Percentiles rank a stretch among this genome's conserved stretches.
phyloP scores from a whole-genome alignment of 495 filamentous ascomycete genomes.

The Friedmanniomyces endolithicus region DNA sequence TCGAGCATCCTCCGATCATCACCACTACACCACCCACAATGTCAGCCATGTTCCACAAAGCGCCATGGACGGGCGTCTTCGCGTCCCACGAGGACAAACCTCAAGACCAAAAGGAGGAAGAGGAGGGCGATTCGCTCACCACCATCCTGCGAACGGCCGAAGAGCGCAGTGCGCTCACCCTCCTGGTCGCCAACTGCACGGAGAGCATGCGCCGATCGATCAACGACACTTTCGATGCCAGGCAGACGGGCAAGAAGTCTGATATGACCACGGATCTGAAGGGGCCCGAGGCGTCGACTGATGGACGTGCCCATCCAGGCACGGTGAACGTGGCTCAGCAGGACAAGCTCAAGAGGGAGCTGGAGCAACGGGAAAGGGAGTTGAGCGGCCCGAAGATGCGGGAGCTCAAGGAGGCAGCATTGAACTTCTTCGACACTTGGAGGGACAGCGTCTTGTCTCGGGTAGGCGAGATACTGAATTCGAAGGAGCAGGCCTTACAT shows the following conservation, averaged over 20 bases:
- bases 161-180: constrained; percentile 28
- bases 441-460: constrained; percentile 46
- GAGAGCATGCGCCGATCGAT: constrained; percentile 29
- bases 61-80: constrained; percentile 6
- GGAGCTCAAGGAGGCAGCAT: constrained; percentile 32
- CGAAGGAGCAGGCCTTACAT: constrained; percentile 33
- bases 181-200: constrained; percentile 31
- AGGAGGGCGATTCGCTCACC: constrained; percentile 25
- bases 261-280: constrained; percentile 17
- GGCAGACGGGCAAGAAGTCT: constrained; percentile 22
- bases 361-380: constrained; percentile 25
- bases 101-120: constrained; percentile 11
- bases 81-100: constrained; percentile 22
- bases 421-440: constrained; percentile 55
- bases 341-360: constrained; percentile 19
- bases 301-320: constrained; percentile 18
- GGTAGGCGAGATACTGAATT: constrained; percentile 54
- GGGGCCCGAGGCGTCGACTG: constrained; percentile 6
- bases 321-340: constrained; percentile 23
- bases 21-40: neutral
- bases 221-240: constrained; percentile 29
- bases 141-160: constrained; percentile 28
- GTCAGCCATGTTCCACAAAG: constrained; percentile 20
- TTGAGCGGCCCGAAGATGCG: constrained; percentile 23
- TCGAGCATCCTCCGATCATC: neutral